These are phyloP conservation scores for Suhomyces kunorum DNA, from an alignment of 1,139 yeast species.

Conservation along the genomic window DNA sequence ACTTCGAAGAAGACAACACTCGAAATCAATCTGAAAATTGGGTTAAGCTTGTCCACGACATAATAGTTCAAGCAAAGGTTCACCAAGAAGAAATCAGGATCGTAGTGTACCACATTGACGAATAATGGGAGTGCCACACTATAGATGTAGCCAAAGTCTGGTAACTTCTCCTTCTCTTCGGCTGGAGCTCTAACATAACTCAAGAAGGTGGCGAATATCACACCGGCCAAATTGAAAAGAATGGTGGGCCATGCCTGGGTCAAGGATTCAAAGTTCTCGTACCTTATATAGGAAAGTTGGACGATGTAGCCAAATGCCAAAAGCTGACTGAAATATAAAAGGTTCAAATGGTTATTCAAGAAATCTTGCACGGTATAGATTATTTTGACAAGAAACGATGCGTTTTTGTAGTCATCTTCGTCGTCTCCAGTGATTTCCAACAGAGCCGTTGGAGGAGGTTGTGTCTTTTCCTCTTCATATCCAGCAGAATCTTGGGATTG, in stretches of 20 bases:
- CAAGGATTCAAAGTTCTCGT: slow-evolving; percentile 20
- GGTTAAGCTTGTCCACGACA: slow-evolving; percentile 35
- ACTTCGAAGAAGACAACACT: slow-evolving; percentile 32
- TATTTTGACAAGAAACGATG: slow-evolving; percentile 12
- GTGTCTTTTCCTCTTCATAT: neutral
- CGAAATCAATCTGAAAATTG: slow-evolving; percentile 32
- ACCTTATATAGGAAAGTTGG: slow-evolving; percentile 33
- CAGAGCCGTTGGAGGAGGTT: neutral
- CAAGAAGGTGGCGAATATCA: slow-evolving; percentile 32
- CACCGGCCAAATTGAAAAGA: slow-evolving; percentile 40
- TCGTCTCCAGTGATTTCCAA: slow-evolving; percentile 6
- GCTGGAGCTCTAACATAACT: slow-evolving; percentile 28
- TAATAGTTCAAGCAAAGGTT: slow-evolving; percentile 43
- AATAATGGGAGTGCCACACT: slow-evolving; percentile 37
- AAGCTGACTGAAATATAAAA: slow-evolving; percentile 37
- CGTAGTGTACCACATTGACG: slow-evolving; percentile 24
- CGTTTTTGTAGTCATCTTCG: slow-evolving; percentile 17
- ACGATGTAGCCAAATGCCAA: slow-evolving; percentile 32
- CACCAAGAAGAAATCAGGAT: slow-evolving; percentile 29
- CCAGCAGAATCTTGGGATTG: neutral
- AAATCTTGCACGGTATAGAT: slow-evolving; percentile 42
- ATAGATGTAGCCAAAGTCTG: slow-evolving; percentile 44
- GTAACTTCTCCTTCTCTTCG: slow-evolving; percentile 22
- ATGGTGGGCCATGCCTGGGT: slow-evolving; percentile 26
- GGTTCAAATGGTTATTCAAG: slow-evolving; percentile 36